phyloP scores from a whole-genome alignment of 805 yeast species.

The Monosporozyma siamensis region DNA sequence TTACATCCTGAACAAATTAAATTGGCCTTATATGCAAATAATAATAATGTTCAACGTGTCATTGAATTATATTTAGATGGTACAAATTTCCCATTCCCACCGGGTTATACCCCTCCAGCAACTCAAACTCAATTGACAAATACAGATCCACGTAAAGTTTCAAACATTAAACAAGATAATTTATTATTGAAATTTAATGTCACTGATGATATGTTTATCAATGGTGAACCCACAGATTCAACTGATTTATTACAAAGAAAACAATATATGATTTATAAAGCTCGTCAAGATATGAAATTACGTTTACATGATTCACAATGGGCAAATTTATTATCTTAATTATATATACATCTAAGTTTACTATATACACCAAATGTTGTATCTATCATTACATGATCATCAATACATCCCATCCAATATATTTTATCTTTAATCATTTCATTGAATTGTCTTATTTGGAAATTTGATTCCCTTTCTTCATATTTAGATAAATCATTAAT shows the following conservation, averaged over 20 bases:
- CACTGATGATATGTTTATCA: slow-evolving; percentile 10
- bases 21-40: slow-evolving; percentile 56
- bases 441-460: not conserved
- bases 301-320: slow-evolving; percentile 12
- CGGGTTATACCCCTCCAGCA: slow-evolving; percentile 30
- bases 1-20: slow-evolving; percentile 62
- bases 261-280: slow-evolving; percentile 44
- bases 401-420: not conserved
- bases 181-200: slow-evolving; percentile 22
- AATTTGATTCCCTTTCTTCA: not conserved
- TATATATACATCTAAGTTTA: not conserved
- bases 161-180: slow-evolving; percentile 27
- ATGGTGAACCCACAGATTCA: slow-evolving; percentile 6
- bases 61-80: slow-evolving; percentile 59
- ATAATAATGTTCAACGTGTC: slow-evolving; percentile 69
- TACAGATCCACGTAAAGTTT: slow-evolving; percentile 24
- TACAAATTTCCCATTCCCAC: slow-evolving; percentile 53
- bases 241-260: slow-evolving; percentile 24
- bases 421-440: not conserved
- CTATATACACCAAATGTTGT: not conserved
- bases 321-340: not conserved
- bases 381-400: not conserved
- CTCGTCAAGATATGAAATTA: slow-evolving; percentile 39
- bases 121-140: too few species aligned
- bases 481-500: not conserved